Base-by-base conservation (phyloP, 192 early-diverging fungal genomes). In the Entomortierella parvispora region DNA sequence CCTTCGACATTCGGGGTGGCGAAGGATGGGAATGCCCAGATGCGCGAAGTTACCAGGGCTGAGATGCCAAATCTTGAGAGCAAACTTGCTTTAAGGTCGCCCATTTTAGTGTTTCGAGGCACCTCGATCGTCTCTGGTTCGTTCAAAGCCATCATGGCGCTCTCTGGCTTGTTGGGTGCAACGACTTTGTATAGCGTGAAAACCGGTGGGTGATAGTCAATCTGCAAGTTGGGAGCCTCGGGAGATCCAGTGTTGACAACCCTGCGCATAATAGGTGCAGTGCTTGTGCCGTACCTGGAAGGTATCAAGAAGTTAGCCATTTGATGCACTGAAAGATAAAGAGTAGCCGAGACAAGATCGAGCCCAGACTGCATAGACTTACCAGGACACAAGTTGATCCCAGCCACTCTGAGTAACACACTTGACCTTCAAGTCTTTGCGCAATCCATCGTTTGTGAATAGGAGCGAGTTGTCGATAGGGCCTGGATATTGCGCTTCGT, bases 331-430 rank as follows among this genome's bases (percentile, higher is more conserved):
- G 66, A n/a, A 49, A 80, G 8, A 80, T 52, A 32, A 72, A 72
- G 22, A 79, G 65, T 33, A 68, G 50, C 45, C 17, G 37, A 49
- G 11, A 50, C 59, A 10, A 28, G 25, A 9, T 14, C 22, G 12
- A 79, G 47, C 8, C 51, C 74, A 14, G 79, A 58, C 28, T 66
- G 66, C 47, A 62, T 46, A 46, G 10, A 71, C 83, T 68, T 83
- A 90, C 80, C 85, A 82, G 17, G 62, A 48, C 4, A 81, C 64
- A 22, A 90, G 68, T 44, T 58, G 70, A 10, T 65, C 61, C 87
- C 88, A 90, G 22, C 71, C 87, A 40, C 58, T 51, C 29, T 81
- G 67, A 23, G 89, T 84, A 10, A 90, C 61, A 0, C 71, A 56
- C 15, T 64, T 56, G 0, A 86, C 45, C 44, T 69, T 63, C 12